Conservation (phyloP, 495 filamentous ascomycete species). For the Bryoglossum gracile region DNA sequence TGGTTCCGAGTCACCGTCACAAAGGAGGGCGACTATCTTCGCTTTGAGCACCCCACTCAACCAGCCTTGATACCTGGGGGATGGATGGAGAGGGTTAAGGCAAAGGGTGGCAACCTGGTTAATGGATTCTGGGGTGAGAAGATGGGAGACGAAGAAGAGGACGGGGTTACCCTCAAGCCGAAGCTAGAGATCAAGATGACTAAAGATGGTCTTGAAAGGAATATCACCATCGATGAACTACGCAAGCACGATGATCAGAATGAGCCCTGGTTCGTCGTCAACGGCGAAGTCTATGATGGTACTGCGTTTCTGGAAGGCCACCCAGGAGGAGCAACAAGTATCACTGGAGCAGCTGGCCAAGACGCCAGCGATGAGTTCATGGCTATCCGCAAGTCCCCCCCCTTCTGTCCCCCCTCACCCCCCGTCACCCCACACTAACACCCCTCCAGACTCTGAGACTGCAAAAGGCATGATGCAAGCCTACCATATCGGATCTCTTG, state of each 20-base stretch:
- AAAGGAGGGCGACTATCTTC: slow-evolving; percentile 57
- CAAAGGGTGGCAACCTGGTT: slow-evolving; percentile 68
- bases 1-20: slow-evolving; percentile 84
- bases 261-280: slow-evolving; percentile 85
- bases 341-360: slow-evolving; percentile 72
- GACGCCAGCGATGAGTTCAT: slow-evolving; percentile 93
- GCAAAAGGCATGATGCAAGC: slow-evolving; percentile 86
- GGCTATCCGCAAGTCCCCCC: slow-evolving; percentile 69
- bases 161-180: slow-evolving; percentile 31
- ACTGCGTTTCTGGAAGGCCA: slow-evolving; percentile 77
- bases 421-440: slow-evolving; percentile 4
- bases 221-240: slow-evolving; percentile 67
- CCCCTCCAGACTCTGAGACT: slow-evolving; percentile 68
- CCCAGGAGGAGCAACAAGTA: slow-evolving; percentile 85
- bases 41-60: slow-evolving; percentile 88
- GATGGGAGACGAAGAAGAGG: slow-evolving; percentile 43
- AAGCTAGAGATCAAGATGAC: slow-evolving; percentile 74
- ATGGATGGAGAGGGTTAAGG: slow-evolving; percentile 97
- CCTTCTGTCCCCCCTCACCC: not conserved
- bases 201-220: slow-evolving; percentile 54
- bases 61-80: slow-evolving; percentile 73
- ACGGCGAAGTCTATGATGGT: slow-evolving; percentile 90
- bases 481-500: slow-evolving; percentile 80
- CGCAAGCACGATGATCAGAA: slow-evolving; percentile 57
- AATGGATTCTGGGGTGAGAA: slow-evolving; percentile 88